Evolutionary conservation across 2,329 filamentous ascomycete genomes (phyloP), one percentile per base, ranked within the genome.

Genomic region (Aspergillus persii): DNA sequence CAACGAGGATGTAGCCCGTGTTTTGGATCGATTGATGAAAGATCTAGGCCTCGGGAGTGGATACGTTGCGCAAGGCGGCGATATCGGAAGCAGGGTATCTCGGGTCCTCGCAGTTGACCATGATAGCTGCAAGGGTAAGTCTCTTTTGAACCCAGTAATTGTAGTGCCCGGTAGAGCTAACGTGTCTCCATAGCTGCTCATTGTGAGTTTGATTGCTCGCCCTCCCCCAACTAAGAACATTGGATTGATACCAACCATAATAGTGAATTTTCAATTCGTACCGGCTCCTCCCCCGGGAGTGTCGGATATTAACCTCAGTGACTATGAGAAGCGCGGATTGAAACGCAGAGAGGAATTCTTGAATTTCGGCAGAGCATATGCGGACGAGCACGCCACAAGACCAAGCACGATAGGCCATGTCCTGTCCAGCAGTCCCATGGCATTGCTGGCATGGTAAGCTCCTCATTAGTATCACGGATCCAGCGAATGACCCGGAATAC

Each of bases 341-440:
- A 62, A 66, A 11, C 63, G 65, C 18, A 54, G 56, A 46, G 11
- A 56, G 0, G 54, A 60, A 1, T 74, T 74, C 39, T 29, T 56
- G 7, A 55, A 57, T 1, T 56, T 36, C 1, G 71, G 70, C 2
- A 50, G 15, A 8, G 70, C 64, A 4, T 74, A 74, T 61, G 64
- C 67, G 1, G 50, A 61, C 9, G 70, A 73, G 47, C 72, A 74
- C 39, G 70, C 66, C 5, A 74, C 70, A 27, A 64, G 68, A 39
- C 66, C 72, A 12, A 72, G 70, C 53, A 75, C 73, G 2, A 75
- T 75, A 23, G 73, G 73, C 3, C 69, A 71, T 48, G 69, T 70
- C n/a, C 46, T 75, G n/a, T 63, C 71, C 2, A 62, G 67, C 2
- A 74, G 61, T 29, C 73, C 73, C 3, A 56, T 75, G 5, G 68